These are phyloP conservation scores for Pleurotus djamor DNA, from an alignment of 768 basidiomycete genomes.

Conservation along the genomic window DNA sequence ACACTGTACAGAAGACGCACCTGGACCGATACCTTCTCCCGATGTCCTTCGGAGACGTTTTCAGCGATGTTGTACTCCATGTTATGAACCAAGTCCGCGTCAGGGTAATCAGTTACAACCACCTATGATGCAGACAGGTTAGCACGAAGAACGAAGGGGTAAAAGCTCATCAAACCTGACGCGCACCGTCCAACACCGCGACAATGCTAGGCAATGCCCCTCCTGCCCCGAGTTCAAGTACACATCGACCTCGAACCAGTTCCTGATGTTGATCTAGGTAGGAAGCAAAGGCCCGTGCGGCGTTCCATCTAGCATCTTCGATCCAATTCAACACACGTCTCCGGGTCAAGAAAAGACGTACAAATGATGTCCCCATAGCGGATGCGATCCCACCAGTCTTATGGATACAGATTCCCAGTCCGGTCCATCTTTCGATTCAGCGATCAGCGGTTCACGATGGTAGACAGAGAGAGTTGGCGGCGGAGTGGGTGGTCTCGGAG, in stretches of 20 bases:
- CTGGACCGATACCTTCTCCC: conserved; percentile 29
- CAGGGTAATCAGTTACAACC: conserved; percentile 93
- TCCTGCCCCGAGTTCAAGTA: conserved; percentile 93
- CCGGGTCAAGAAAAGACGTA: conserved; percentile 23
- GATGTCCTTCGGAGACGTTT: conserved; percentile 42
- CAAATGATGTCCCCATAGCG: conserved; percentile 83
- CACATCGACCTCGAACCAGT: conserved; percentile 40
- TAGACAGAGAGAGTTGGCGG: conserved; percentile 55
- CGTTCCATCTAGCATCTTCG: conserved; percentile 65
- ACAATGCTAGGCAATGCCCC: conserved; percentile 88
- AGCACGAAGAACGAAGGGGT: background rate
- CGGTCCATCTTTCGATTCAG: conserved; percentile 4
- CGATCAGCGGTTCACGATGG: conserved; percentile 29
- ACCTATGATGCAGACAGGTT: conserved; percentile 40
- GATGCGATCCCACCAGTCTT: conserved; percentile 74
- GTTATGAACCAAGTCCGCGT: conserved; percentile 71
- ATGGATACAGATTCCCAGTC: conserved; percentile 50
- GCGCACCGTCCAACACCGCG: conserved; percentile 66
- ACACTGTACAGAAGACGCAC: conserved; percentile 11
- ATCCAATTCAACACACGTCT: background rate
- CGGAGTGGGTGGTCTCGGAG: conserved; percentile 65
- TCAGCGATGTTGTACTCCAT: conserved; percentile 61
- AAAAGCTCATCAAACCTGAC: conserved; percentile 41
- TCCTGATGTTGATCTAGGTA: conserved; percentile 58
- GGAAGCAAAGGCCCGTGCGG: conserved; percentile 67